phyloP scores from a whole-genome alignment of 1,284 basidiomycete genomes.

The Xerocomus minutiporus region DNA sequence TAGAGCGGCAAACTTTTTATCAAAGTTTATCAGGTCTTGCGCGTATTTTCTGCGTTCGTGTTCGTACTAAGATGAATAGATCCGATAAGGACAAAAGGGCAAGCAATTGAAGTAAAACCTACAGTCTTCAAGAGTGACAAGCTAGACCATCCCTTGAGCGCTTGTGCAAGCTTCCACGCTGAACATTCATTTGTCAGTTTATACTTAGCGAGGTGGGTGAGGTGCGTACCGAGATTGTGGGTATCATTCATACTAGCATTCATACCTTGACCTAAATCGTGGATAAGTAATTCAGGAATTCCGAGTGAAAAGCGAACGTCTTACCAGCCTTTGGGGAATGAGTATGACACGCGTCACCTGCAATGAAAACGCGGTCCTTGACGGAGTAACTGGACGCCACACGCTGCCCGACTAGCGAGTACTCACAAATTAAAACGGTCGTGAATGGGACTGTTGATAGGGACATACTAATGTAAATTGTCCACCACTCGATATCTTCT shows the following conservation, averaged over 20 bases:
- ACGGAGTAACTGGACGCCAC: slow-evolving; percentile 67
- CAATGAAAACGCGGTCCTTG: slow-evolving; percentile 73
- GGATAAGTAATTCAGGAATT: background rate
- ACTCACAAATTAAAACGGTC: background rate
- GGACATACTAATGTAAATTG: slow-evolving; percentile 61
- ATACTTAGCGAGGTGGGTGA: background rate
- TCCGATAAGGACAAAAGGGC: background rate
- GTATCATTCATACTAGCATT: slow-evolving; percentile 80
- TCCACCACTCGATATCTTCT: slow-evolving; percentile 74
- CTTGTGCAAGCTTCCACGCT: slow-evolving; percentile 77
- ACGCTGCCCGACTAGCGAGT: slow-evolving; percentile 60
- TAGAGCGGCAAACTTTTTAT: slow-evolving; percentile 67
- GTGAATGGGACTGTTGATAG: background rate
- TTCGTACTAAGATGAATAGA: slow-evolving; percentile 50
- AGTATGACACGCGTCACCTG: slow-evolving; percentile 79
- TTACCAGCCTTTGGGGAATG: slow-evolving; percentile 75
- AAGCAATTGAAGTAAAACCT: slow-evolving; percentile 22
- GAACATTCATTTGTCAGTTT: slow-evolving; percentile 2
- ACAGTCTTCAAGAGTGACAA: slow-evolving; percentile 68
- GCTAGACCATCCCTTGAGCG: slow-evolving; percentile 67
- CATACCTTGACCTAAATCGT: slow-evolving; percentile 50
- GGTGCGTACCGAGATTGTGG: slow-evolving; percentile 60
- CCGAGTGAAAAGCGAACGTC: background rate
- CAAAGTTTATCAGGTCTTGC: slow-evolving; percentile 77
- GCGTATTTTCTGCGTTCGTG: slow-evolving; percentile 70